Evolutionary conservation across 306 rosid species (phyloP).

Genomic region (Quercus parvula): DNA sequence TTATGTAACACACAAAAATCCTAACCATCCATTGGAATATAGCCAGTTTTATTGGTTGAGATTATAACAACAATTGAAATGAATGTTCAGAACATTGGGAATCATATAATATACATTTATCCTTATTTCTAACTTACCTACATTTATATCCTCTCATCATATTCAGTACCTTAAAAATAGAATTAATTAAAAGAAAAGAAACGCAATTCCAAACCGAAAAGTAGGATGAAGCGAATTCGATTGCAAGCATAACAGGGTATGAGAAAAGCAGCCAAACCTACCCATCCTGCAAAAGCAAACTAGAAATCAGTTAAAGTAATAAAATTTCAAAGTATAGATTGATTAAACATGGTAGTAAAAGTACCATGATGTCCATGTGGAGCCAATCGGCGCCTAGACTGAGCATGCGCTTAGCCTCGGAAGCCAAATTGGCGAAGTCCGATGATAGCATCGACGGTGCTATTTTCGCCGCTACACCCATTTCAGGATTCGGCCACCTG

Average conservation of each 20-base stretch:
- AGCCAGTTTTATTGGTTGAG: no score
- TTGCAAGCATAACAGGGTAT: slow-evolving; percentile 6
- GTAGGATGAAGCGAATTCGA: slow-evolving; percentile 13
- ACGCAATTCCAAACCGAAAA: slow-evolving; percentile 29
- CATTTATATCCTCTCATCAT: no score
- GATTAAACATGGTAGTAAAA: no score
- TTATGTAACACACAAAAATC: no score
- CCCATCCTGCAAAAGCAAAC: slow-evolving; percentile 78
- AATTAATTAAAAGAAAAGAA: neutral
- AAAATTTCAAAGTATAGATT: no score
- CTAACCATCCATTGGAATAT: no score
- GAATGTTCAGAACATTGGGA: no score
- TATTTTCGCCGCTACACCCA: slow-evolving; percentile 70
- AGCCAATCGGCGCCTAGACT: slow-evolving; percentile 95
- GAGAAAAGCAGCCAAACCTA: slow-evolving; percentile 44
- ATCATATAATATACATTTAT: no score
- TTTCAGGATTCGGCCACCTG: neutral
- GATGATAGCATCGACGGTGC: slow-evolving; percentile 99
- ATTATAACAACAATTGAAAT: no score
- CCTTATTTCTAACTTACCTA: no score
- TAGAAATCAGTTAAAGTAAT: no score
- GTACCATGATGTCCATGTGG: slow-evolving; percentile 98
- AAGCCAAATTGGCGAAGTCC: slow-evolving; percentile 91
- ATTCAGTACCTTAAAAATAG: neutral
- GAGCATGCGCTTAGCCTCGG: slow-evolving; percentile 83